phyloP scores from a whole-genome alignment of 129 eudicot genomes.

The Scalesia atractyloides region DNA sequence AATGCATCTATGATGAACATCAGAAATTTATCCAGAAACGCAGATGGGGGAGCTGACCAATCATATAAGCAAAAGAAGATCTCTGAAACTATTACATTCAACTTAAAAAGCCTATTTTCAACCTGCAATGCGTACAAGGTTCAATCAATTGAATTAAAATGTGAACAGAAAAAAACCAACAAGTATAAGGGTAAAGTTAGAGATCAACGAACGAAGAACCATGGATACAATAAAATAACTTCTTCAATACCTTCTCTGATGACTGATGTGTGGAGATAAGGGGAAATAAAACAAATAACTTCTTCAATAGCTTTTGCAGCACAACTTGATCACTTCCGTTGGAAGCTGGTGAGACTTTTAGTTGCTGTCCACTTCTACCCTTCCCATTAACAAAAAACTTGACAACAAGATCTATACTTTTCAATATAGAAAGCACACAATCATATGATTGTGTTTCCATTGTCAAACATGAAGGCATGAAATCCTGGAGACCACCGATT shows the following conservation, averaged over 20 bases:
- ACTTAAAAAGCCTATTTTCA: conserved; percentile 55
- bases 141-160: conserved; percentile 18
- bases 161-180: background rate
- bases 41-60: conserved; percentile 49
- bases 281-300: conserved; percentile 73
- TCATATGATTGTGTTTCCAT: conserved; percentile 77
- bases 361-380: background rate
- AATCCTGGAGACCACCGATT: conserved; percentile 70
- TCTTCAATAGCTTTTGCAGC: conserved; percentile 47
- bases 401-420: conserved; percentile 61
- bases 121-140: conserved; percentile 54
- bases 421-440: conserved; percentile 74
- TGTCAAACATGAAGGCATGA: conserved; percentile 49
- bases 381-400: conserved; percentile 50
- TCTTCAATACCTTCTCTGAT: conserved; percentile 58
- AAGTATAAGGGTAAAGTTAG: background rate
- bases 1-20: conserved; percentile 61
- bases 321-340: conserved; percentile 32
- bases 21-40: conserved; percentile 65
- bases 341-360: too few species aligned
- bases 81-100: conserved; percentile 61
- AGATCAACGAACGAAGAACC: background rate
- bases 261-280: conserved; percentile 46
- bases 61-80: conserved; percentile 57
- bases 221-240: too few species aligned